Conservation (phyloP, 139 green algal species). For the Coccomyxa sp. region DNA sequence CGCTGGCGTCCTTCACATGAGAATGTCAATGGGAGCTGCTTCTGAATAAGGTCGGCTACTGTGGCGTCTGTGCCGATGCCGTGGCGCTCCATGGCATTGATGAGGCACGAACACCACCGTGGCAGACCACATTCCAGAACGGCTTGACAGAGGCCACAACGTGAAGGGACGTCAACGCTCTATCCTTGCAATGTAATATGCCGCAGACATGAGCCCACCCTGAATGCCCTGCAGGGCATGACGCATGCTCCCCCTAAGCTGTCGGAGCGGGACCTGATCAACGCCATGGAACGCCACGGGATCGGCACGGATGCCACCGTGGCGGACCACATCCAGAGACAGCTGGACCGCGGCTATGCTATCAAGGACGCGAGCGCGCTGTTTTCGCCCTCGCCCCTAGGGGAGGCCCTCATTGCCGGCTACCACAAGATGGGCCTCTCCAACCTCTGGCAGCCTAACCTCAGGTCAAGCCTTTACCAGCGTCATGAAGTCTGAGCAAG, state of each 20-base stretch:
- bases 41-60: slow-evolving; percentile 79
- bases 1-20: slow-evolving; percentile 67
- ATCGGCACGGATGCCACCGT: slow-evolving; percentile 98
- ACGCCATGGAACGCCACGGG: slow-evolving; percentile 87
- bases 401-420: slow-evolving; percentile 75
- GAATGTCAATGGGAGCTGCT: slow-evolving; percentile 58
- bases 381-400: slow-evolving; percentile 79
- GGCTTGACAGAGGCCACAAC: slow-evolving; percentile 61
- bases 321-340: slow-evolving; percentile 77
- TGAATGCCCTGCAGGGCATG: slow-evolving; percentile 49
- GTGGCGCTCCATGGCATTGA: slow-evolving; percentile 97
- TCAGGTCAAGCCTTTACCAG: too few species aligned
- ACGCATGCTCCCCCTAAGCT: slow-evolving; percentile 82
- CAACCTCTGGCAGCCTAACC: slow-evolving; percentile 71
- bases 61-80: slow-evolving; percentile 90
- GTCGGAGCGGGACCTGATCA: slow-evolving; percentile 87
- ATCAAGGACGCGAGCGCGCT: slow-evolving; percentile 66
- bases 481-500: too few species aligned
- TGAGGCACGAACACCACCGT: slow-evolving; percentile 96
- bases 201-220: too few species aligned
- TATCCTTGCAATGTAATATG: slow-evolving; percentile 81
- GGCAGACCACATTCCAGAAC: slow-evolving; percentile 77
- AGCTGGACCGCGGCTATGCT: slow-evolving; percentile 63
- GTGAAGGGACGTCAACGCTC: slow-evolving; percentile 66
- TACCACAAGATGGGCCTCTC: slow-evolving; percentile 83